A percentile compares a stretch with the other conserved stretches of the same genome.
phyloP scores from a whole-genome alignment of 2,329 filamentous ascomycete species.

The Penicillium sclerotigenum region DNA sequence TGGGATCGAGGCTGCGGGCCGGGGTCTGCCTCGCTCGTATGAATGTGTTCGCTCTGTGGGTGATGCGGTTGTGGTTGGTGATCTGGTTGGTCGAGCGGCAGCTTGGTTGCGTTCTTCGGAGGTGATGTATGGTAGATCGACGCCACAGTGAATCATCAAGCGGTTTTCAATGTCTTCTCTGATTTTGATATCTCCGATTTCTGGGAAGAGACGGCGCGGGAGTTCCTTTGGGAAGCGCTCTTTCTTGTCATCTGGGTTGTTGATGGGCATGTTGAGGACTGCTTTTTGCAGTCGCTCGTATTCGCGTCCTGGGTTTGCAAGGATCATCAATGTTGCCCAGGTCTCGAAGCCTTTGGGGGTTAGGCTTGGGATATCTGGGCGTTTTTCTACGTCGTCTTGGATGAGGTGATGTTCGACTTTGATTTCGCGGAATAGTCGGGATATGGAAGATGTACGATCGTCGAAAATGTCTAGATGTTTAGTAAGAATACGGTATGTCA shows the following conservation, averaged over 20 bases:
- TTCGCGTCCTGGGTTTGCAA: slow-evolving; percentile 73
- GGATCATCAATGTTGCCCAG: slow-evolving; percentile 71
- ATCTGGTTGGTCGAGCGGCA: slow-evolving; percentile 22
- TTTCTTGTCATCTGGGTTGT: slow-evolving; percentile 60
- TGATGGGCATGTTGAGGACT: slow-evolving; percentile 68
- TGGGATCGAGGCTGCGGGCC: slow-evolving; percentile 39
- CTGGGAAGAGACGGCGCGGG: slow-evolving; percentile 68
- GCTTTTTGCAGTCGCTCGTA: slow-evolving; percentile 66
- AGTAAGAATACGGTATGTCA: slow-evolving; percentile 11
- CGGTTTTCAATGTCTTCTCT: slow-evolving; percentile 61
- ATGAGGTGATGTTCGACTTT: slow-evolving; percentile 63
- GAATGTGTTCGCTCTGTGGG: slow-evolving; percentile 16
- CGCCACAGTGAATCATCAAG: slow-evolving; percentile 53
- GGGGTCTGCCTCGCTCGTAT: slow-evolving; percentile 29
- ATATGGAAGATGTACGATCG: slow-evolving; percentile 52
- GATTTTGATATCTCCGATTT: slow-evolving; percentile 53
- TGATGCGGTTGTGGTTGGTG: slow-evolving; percentile 9
- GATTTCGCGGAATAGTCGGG: slow-evolving; percentile 56
- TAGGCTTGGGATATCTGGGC: slow-evolving; percentile 61
- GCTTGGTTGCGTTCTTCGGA: slow-evolving; percentile 35
- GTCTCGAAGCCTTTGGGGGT: slow-evolving; percentile 65
- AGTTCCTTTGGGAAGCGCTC: slow-evolving; percentile 78
- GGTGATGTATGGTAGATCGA: slow-evolving; percentile 44
- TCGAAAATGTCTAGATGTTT: slow-evolving; percentile 52
- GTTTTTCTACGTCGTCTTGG: slow-evolving; percentile 51